Percentiles rank a stretch among this genome's conserved stretches.
Evolutionary conservation across 345 rosid species (phyloP).

Genomic region (Streptanthus diversifolius): DNA sequence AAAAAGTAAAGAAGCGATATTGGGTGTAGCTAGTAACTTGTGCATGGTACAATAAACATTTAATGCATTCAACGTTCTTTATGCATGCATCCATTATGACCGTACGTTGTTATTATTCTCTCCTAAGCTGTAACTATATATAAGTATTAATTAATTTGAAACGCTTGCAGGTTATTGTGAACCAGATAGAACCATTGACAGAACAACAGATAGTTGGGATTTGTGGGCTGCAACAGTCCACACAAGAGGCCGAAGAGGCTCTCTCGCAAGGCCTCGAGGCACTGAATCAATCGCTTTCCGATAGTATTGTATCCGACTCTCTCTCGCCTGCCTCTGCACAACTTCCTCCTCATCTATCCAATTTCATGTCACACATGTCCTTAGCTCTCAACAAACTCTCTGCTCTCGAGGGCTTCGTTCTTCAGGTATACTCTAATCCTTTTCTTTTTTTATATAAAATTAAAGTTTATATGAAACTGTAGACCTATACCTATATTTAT

Average conservation of each 20-base stretch:
- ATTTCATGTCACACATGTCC: slow-evolving; percentile 97
- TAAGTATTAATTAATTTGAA: neutral
- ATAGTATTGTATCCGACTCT: slow-evolving; percentile 81
- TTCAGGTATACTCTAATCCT: slow-evolving; percentile 57
- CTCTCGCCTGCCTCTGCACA: slow-evolving; percentile 58
- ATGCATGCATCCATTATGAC: slow-evolving; percentile 11
- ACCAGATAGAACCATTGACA: slow-evolving; percentile 74
- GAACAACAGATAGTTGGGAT: slow-evolving; percentile 90
- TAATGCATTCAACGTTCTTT: slow-evolving; percentile 29
- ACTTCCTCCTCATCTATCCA: slow-evolving; percentile 77
- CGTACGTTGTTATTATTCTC: neutral
- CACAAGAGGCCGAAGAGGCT: slow-evolving; percentile 90
- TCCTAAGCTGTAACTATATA: neutral
- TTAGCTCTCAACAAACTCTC: slow-evolving; percentile 94
- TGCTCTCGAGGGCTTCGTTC: slow-evolving; percentile 75
- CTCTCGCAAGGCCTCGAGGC: slow-evolving; percentile 85
- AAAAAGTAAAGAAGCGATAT: slow-evolving; percentile 29
- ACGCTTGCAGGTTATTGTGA: slow-evolving; percentile 50
- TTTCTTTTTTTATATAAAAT: neutral
- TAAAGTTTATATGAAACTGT: neutral
- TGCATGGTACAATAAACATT: slow-evolving; percentile 30
- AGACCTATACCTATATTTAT: neutral
- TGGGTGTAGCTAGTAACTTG: slow-evolving; percentile 31
- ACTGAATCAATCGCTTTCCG: slow-evolving; percentile 76
- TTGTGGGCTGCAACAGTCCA: slow-evolving; percentile 84